Evolutionary conservation across 495 filamentous ascomycete genomes (phyloP), one percentile per base, ranked within the genome.

Genomic region (Penicillium robsamsonii): DNA sequence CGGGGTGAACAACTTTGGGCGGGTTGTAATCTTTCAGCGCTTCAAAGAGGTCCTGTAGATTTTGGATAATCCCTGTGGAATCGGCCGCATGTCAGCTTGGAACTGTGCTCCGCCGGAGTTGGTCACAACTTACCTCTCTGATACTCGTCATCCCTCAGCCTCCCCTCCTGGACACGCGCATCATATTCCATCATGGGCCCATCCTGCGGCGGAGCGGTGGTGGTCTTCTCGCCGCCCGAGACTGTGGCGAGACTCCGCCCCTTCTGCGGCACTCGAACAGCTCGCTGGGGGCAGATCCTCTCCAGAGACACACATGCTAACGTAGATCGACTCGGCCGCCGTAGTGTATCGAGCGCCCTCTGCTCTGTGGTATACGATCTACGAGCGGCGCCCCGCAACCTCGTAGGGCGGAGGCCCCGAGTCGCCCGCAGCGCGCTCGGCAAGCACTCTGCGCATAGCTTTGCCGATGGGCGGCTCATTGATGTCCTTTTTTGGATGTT

Each of bases 171-270:
- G 13, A 98, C 91, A 42, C 93, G 82, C 30, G 76, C 72, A 62
- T 97, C 87, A 68, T 98, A 98, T 70, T 97, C 94, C 45, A 83
- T 79, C 61, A 97, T 72, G 1, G 94, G 94, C 1, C 93, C 93
- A 53, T 69, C 75, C 33, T 53, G 45, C 51, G 63, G 63, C 30
- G 46, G 49, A 43, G 43, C 33, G 38, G 61, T 17, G 1, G 42
- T 27, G 18, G 54, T 55, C 46, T 53, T 54, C 18, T 53, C 4
- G 44, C 50, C 24, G 25, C 50, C 53, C 27, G 44, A 46, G 18
- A 56, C 38, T 18, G 58, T 68, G 20, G 66, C 66, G n/a, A 68
- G 29, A 17, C 61, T 45, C 17, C 66, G 58, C 37, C 17, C 50
- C 24, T 40, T 55, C 56, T 44, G 53, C 46, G 46, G 9, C 11